A percentile compares a stretch with the other conserved stretches of the same genome.
Evolutionary conservation across 1,139 yeast genomes (phyloP).

Genomic region (Hansenula anomala): DNA sequence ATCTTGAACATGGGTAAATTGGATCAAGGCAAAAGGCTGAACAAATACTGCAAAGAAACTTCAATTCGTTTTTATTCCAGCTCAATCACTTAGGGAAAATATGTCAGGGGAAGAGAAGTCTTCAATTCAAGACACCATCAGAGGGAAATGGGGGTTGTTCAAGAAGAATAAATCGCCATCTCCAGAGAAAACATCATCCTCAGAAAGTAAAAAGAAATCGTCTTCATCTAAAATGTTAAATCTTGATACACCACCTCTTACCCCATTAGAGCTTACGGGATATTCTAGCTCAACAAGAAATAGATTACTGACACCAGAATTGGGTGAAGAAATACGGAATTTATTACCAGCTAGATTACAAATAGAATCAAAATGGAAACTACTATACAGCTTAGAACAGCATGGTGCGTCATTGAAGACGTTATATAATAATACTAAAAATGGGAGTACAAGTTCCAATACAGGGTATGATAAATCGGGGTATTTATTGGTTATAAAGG

Average conservation of each 20-base stretch:
- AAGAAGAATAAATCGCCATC: conserved; percentile 1
- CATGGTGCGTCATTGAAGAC: conserved; percentile 88
- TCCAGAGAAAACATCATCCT: neutral
- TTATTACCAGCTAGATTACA: conserved; percentile 77
- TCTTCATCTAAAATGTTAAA: neutral
- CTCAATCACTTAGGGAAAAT: neutral
- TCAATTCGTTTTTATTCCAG: neutral
- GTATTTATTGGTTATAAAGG: conserved; percentile 65
- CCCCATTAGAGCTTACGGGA: conserved; percentile 48
- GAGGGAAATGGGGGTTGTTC: neutral
- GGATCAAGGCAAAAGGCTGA: too few species aligned
- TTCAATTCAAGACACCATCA: neutral
- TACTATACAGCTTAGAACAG: conserved; percentile 80
- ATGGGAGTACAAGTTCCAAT: conserved; percentile 33
- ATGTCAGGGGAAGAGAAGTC: neutral
- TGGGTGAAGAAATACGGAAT: conserved; percentile 71
- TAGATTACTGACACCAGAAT: conserved; percentile 47
- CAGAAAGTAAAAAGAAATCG: too few species aligned
- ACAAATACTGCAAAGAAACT: too few species aligned
- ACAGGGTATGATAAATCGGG: conserved; percentile 41
- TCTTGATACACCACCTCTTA: conserved; percentile 32
- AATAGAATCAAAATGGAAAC: conserved; percentile 69
- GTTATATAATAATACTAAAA: conserved; percentile 42
- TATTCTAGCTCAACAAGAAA: conserved; percentile 53
- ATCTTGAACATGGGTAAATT: too few species aligned